phyloP scores from a whole-genome alignment of 2,329 filamentous ascomycete genomes.

The Cordyceps javanica region DNA sequence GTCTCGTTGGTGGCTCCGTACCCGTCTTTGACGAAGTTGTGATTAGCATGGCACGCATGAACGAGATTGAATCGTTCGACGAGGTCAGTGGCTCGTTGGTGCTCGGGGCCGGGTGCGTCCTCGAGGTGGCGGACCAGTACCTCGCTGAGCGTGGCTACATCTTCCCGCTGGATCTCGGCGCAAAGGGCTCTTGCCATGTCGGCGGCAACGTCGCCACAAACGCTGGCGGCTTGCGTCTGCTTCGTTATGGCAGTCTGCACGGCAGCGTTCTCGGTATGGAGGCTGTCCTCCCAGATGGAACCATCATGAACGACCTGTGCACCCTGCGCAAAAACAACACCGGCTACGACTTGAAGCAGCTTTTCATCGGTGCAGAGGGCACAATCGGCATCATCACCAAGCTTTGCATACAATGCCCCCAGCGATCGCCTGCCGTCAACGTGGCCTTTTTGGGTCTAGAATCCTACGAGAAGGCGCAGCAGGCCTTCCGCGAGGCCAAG shows the following conservation, averaged over 20 bases:
- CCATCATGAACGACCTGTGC: constrained; percentile 80
- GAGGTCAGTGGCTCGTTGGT: constrained; percentile 87
- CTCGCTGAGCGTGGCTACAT: constrained; percentile 78
- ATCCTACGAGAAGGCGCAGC: constrained; percentile 82
- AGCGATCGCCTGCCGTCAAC: constrained; percentile 80
- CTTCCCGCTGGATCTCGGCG: constrained; percentile 94
- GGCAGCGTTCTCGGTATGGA: constrained; percentile 89
- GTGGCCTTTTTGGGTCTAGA: constrained; percentile 91
- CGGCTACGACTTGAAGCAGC: constrained; percentile 92
- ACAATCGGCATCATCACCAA: constrained; percentile 93
- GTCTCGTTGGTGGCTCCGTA: constrained; percentile 88
- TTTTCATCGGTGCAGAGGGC: constrained; percentile 93
- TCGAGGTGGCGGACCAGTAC: constrained; percentile 83
- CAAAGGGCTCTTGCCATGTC: constrained; percentile 94
- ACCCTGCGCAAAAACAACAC: constrained; percentile 97
- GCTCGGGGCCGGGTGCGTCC: constrained; percentile 82
- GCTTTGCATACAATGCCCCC: constrained; percentile 82
- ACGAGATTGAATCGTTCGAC: constrained; percentile 85
- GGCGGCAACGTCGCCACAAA: constrained; percentile 96
- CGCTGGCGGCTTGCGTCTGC: constrained; percentile 80
- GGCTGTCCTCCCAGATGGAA: constrained; percentile 89
- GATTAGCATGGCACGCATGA: constrained; percentile 85
- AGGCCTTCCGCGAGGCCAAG: constrained; percentile 85
- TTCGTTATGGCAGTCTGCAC: constrained; percentile 91
- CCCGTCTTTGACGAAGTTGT: constrained; percentile 99